These are phyloP conservation scores for Metschnikowia koreensis DNA, from an alignment of 805 yeast genomes.

Conservation along the genomic window DNA sequence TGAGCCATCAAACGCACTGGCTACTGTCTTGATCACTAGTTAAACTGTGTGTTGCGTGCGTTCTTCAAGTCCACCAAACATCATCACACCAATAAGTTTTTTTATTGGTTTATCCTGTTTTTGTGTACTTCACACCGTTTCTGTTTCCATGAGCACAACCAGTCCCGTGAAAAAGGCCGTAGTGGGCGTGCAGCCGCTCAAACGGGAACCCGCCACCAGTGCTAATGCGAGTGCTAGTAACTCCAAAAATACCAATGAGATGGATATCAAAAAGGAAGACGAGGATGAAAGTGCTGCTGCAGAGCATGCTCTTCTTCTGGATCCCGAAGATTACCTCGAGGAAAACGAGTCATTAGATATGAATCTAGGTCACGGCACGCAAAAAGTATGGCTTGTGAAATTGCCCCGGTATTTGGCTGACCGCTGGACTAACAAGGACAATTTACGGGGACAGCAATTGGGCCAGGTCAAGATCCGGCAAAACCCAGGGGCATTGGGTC, in stretches of 20 bases:
- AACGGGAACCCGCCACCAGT: conserved; percentile 7
- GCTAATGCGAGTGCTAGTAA: not conserved
- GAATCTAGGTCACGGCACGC: conserved; percentile 57
- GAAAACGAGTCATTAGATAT: conserved; percentile 75
- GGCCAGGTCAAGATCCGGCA: conserved; percentile 78
- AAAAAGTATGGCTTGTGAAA: conserved; percentile 89
- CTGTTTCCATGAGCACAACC: conserved; percentile 12
- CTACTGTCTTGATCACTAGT: not conserved
- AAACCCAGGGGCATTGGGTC: conserved; percentile 26
- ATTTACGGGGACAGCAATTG: conserved; percentile 68
- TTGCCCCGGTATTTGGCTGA: conserved; percentile 85
- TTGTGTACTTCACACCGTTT: no score
- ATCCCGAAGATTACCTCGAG: conserved; percentile 46
- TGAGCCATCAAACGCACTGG: not conserved
- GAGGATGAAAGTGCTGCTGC: conserved; percentile 8
- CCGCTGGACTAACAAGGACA: conserved; percentile 64
- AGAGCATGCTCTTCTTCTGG: conserved; percentile 38
- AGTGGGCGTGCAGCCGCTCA: not conserved
- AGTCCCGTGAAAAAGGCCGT: conserved; percentile 12
- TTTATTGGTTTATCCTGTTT: not conserved
- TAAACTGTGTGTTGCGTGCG: not conserved
- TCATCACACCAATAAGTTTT: not conserved
- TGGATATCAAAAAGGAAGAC: conserved; percentile 8
- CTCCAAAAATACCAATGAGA: not conserved
- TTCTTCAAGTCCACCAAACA: conserved; percentile 2